phyloP scores from a whole-genome alignment of 164 flowering plant genomes.

The Warburgia ugandensis region DNA sequence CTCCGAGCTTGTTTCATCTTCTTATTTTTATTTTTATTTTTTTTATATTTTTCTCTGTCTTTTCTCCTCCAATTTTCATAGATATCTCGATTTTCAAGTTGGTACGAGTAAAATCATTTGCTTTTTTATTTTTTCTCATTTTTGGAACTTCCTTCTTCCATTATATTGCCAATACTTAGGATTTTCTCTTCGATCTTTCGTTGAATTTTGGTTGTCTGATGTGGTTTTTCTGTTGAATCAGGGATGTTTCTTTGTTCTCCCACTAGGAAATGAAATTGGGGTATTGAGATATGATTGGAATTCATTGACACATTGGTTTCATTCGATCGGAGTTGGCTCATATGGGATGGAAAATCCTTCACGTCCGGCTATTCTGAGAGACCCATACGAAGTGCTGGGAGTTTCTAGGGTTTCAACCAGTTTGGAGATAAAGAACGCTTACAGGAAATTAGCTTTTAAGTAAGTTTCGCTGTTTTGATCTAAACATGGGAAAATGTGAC shows the following conservation, averaged over 20 bases:
- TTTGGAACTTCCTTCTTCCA: too few relatives aligned
- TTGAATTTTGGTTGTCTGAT: too few relatives aligned
- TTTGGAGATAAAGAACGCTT: conserved; percentile 20
- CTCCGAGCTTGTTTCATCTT: too few relatives aligned
- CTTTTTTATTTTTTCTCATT: too few relatives aligned
- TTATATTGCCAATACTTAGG: too few relatives aligned
- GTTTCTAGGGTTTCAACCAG: conserved; percentile 21
- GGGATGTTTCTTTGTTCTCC: not conserved
- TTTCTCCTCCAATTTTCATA: too few relatives aligned
- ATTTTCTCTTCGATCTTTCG: too few relatives aligned
- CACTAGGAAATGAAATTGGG: conserved; percentile 1
- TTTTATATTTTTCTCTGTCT: too few relatives aligned
- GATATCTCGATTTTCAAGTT: not conserved
- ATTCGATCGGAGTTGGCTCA: not conserved
- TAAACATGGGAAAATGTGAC: not conserved
- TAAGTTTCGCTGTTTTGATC: conserved; percentile 5
- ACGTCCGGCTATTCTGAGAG: conserved; percentile 9
- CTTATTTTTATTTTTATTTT: too few relatives aligned
- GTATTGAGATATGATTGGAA: conserved; percentile 7
- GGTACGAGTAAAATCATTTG: too few relatives aligned
- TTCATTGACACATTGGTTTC: not conserved
- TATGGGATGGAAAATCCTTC: conserved; percentile 8
- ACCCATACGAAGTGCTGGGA: conserved; percentile 20
- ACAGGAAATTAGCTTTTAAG: conserved; percentile 17
- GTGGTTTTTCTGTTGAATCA: conserved; percentile 5